A percentile compares a stretch with the other conserved stretches of the same genome.
Conservation (phyloP, 148 eudicot genomes). For the Chenopodium album region DNA sequence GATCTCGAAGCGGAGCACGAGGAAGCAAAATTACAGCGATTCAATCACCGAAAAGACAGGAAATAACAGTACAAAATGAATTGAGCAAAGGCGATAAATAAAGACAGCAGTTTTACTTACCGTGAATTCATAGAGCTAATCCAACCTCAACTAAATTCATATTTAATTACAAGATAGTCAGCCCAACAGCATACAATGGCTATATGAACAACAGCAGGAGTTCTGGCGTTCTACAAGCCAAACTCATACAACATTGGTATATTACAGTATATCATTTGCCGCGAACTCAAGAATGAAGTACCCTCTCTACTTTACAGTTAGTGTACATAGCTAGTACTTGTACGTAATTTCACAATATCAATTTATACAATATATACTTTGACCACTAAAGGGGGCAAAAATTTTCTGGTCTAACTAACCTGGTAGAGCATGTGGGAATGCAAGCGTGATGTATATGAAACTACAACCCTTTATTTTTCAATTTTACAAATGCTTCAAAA, state of each 20-base stretch:
- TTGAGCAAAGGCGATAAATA: background rate
- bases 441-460: background rate
- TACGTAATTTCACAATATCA: conserved; percentile 17
- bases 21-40: background rate
- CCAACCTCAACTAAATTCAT: background rate
- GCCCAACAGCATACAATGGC: background rate
- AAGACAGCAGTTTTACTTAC: background rate
- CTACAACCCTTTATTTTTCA: background rate
- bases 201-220: background rate
- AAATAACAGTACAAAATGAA: background rate
- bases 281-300: background rate
- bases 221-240: background rate
- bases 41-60: background rate
- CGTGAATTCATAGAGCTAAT: background rate
- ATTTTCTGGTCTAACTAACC: background rate
- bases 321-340: background rate
- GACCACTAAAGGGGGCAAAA: background rate
- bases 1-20: background rate
- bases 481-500: background rate
- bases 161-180: background rate
- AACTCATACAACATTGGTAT: background rate
- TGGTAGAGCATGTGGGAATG: background rate
- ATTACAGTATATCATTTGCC: conserved; percentile 3
- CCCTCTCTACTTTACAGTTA: conserved; percentile 24
- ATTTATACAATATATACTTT: conserved; percentile 17